Evolutionary conservation across 345 rosid species (phyloP).

Genomic region (Melastoma malabathricum): DNA sequence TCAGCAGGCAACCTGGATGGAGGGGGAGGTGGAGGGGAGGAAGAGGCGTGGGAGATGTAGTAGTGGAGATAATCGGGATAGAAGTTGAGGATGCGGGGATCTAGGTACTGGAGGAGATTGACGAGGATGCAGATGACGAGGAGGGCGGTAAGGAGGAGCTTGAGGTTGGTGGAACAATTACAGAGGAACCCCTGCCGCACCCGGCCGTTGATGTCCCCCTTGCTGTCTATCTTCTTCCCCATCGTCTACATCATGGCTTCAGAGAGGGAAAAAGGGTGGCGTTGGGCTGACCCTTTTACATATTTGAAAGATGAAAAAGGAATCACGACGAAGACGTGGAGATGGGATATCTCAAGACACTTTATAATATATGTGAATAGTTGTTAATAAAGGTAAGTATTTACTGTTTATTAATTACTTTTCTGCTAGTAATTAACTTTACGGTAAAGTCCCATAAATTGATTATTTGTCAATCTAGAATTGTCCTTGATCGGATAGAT

Average conservation of each 20-base stretch:
- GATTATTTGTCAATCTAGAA: too few relatives aligned
- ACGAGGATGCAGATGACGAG: conserved; percentile 54
- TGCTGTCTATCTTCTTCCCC: conserved; percentile 18
- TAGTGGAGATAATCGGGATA: conserved; percentile 35
- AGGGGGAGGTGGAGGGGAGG: conserved; percentile 1
- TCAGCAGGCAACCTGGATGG: conserved; percentile 17
- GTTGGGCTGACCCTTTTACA: too few relatives aligned
- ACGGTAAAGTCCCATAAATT: too few relatives aligned
- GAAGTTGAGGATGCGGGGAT: conserved; percentile 38
- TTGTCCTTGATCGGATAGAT: too few relatives aligned
- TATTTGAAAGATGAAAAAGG: too few relatives aligned
- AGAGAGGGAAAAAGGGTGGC: too few relatives aligned
- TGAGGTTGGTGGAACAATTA: conserved; percentile 72
- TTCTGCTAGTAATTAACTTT: too few relatives aligned
- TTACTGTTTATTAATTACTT: too few relatives aligned
- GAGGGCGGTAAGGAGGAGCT: conserved; percentile 40
- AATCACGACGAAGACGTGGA: too few relatives aligned
- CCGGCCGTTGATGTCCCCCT: conserved; percentile 29
- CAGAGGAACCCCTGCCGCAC: conserved; percentile 35
- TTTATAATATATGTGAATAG: too few relatives aligned
- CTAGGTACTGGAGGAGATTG: conserved; percentile 35
- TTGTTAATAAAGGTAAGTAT: too few relatives aligned
- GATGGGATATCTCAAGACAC: too few relatives aligned
- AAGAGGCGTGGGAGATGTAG: conserved; percentile 18
- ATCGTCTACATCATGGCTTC: conserved; percentile 20